These are phyloP conservation scores for Penicillium sp. DNA, from an alignment of 2,329 filamentous ascomycete species.

Conservation along the genomic window DNA sequence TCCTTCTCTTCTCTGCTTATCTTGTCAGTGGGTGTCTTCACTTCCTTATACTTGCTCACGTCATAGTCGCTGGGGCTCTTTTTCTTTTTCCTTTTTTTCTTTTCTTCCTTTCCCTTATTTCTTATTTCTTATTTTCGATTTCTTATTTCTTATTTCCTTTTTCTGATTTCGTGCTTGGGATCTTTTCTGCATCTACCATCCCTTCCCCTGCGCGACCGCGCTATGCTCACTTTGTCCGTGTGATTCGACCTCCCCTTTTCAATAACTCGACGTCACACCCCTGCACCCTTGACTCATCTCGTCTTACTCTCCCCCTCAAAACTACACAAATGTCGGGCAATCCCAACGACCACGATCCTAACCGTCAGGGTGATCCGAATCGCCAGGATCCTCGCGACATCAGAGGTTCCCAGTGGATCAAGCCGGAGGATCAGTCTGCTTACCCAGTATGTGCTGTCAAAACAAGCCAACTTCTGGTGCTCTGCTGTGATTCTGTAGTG, in stretches of 20 bases:
- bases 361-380: conserved; percentile 37
- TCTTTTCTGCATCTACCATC: conserved; percentile 14
- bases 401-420: conserved; percentile 35
- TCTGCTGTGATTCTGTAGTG: neutral
- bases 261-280: conserved; percentile 27
- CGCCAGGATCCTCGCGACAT: conserved; percentile 37
- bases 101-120: conserved; percentile 14
- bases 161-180: conserved; percentile 11
- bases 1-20: conserved; percentile 13
- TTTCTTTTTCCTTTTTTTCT: conserved; percentile 18
- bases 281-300: conserved; percentile 28
- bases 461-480: neutral
- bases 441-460: conserved; percentile 37
- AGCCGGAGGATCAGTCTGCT: conserved; percentile 39
- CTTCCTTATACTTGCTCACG: conserved; percentile 23
- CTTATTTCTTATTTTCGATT: too few species aligned
- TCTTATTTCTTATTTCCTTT: conserved; percentile 12
- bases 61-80: conserved; percentile 31
- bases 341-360: conserved; percentile 42
- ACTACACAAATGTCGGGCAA: conserved; percentile 38
- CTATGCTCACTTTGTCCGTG: conserved; percentile 26
- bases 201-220: conserved; percentile 26
- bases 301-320: conserved; percentile 12
- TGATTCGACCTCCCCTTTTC: conserved; percentile 23
- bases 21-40: conserved; percentile 7